A percentile compares a stretch with the other conserved stretches of the same genome.
These are phyloP conservation scores for Gracilaria domingensis DNA, from an alignment of 23 red algal species.

Conservation along the genomic window DNA sequence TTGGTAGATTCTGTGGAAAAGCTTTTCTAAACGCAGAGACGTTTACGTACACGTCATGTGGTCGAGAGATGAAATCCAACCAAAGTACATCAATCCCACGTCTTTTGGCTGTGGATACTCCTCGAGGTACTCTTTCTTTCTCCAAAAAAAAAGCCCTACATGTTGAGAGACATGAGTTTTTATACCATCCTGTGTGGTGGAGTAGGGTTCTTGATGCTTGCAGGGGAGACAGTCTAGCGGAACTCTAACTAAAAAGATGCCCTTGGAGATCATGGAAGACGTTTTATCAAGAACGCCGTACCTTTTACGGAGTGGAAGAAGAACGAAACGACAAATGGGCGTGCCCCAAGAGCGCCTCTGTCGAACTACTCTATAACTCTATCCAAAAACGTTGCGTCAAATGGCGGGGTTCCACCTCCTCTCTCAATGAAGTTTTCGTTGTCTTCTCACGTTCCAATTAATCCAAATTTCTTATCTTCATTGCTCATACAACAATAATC, in stretches of 20 bases:
- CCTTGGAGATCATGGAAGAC: not conserved
- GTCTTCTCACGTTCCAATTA: too few relatives aligned
- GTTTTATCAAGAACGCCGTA: constrained; percentile 22
- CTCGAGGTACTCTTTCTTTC: not conserved
- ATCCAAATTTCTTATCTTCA: too few relatives aligned
- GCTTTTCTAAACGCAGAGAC: not conserved
- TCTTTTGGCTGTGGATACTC: not conserved
- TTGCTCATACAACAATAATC: too few relatives aligned
- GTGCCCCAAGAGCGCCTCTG: not conserved
- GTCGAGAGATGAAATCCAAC: not conserved
- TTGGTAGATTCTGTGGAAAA: not conserved
- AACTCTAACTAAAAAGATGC: not conserved
- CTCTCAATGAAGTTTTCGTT: too few relatives aligned
- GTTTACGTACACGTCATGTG: not conserved
- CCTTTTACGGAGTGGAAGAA: constrained; percentile 3
- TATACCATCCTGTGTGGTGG: not conserved
- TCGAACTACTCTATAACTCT: constrained; percentile 26
- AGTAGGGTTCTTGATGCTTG: not conserved
- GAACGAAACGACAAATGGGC: constrained; percentile 27
- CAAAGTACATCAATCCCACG: not conserved
- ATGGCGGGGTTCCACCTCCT: constrained; percentile 29
- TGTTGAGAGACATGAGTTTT: not conserved
- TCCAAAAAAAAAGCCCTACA: not conserved
- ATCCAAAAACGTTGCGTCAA: not conserved
- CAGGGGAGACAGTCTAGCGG: not conserved